These are phyloP conservation scores for Penicillium vulpinum DNA, from an alignment of 2,329 filamentous ascomycete species.

Conservation along the genomic window DNA sequence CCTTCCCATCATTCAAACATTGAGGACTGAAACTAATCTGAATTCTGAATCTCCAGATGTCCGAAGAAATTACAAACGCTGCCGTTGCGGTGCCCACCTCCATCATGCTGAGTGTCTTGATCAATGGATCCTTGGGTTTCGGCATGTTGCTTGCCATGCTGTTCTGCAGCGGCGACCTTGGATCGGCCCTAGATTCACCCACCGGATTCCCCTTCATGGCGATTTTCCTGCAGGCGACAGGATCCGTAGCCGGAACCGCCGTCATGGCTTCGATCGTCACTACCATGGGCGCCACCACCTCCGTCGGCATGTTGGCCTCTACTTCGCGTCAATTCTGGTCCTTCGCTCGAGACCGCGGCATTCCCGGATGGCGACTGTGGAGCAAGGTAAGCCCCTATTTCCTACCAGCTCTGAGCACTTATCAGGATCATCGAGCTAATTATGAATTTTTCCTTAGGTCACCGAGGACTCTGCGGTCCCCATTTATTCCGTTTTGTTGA, in stretches of 20 bases:
- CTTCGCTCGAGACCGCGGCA: slow-evolving; percentile 28
- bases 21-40: neutral
- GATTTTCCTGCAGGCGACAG: slow-evolving; percentile 35
- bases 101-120: slow-evolving; percentile 37
- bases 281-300: slow-evolving; percentile 31
- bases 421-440: neutral
- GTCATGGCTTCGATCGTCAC: slow-evolving; percentile 31
- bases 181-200: slow-evolving; percentile 22
- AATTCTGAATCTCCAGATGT: slow-evolving; percentile 23
- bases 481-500: slow-evolving; percentile 26
- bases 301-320: slow-evolving; percentile 44
- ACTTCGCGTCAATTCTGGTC: slow-evolving; percentile 43
- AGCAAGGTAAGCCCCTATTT: slow-evolving; percentile 22
- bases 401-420: too few species aligned
- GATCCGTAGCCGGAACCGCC: slow-evolving; percentile 26
- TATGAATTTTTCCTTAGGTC: slow-evolving; percentile 17
- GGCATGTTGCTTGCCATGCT: slow-evolving; percentile 41
- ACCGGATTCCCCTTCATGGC: slow-evolving; percentile 40
- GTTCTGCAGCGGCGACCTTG: slow-evolving; percentile 40
- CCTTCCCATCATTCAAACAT: neutral
- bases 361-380: slow-evolving; percentile 31
- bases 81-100: slow-evolving; percentile 37
- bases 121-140: slow-evolving; percentile 41
- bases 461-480: slow-evolving; percentile 29
- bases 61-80: slow-evolving; percentile 44